Evolutionary conservation across 1,284 basidiomycete species (phyloP).

Genomic region (Irpex lacteus): DNA sequence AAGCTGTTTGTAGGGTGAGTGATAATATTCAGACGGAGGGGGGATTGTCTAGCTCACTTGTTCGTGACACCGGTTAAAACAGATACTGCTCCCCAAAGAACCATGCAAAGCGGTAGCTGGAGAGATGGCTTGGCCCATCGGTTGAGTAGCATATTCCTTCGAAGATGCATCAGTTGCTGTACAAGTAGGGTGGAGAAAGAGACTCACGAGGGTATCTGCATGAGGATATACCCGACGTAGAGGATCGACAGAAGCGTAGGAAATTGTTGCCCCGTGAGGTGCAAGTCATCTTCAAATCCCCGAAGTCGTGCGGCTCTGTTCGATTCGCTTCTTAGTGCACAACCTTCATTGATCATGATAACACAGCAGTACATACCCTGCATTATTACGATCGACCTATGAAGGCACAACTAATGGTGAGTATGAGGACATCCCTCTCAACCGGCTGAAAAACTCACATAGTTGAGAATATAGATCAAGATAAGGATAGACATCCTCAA

Average conservation of each 20-base stretch:
- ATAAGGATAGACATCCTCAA: slow-evolving; percentile 61
- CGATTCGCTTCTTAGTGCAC: no score
- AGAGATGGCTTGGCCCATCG: slow-evolving; percentile 70
- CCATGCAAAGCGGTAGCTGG: slow-evolving; percentile 72
- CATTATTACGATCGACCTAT: slow-evolving; percentile 68
- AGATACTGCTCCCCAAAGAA: slow-evolving; percentile 47
- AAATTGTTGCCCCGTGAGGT: slow-evolving; percentile 64
- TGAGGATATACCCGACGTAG: slow-evolving; percentile 77
- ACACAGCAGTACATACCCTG: slow-evolving; percentile 37
- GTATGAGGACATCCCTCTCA: not conserved
- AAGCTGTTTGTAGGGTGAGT: slow-evolving; percentile 43
- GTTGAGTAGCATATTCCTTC: slow-evolving; percentile 72
- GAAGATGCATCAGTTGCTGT: not conserved
- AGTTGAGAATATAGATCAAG: slow-evolving; percentile 70
- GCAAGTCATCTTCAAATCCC: slow-evolving; percentile 69
- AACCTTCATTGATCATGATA: no score
- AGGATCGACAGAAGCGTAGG: slow-evolving; percentile 71
- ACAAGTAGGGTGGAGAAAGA: not conserved
- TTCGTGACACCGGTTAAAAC: slow-evolving; percentile 25
- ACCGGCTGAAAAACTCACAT: slow-evolving; percentile 34
- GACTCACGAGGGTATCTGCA: slow-evolving; percentile 76
- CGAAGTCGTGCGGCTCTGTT: slow-evolving; percentile 60
- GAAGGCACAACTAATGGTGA: not conserved
- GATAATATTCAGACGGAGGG: not conserved
- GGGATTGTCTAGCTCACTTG: slow-evolving; percentile 16